phyloP scores from a whole-genome alignment of 306 rosid genomes.

The Gynostemma pentaphyllum region DNA sequence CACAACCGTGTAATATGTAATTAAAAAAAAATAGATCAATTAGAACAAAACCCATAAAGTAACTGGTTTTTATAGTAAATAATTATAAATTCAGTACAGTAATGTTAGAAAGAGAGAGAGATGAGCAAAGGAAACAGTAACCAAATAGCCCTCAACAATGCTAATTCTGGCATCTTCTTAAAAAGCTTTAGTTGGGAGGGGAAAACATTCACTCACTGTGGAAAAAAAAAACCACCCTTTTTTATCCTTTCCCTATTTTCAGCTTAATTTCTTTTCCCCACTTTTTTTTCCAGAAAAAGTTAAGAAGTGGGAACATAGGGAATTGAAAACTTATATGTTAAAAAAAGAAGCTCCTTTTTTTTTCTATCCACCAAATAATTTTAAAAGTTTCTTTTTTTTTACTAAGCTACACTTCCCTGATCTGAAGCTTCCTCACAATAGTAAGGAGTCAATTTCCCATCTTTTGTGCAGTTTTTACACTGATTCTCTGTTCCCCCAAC shows the following conservation, averaged over 20 bases:
- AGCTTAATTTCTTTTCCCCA: not conserved
- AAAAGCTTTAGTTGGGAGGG: too few species aligned
- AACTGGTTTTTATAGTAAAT: not conserved
- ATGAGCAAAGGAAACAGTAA: slow-evolving; percentile 8
- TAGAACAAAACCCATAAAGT: not conserved
- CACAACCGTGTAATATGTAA: too few species aligned
- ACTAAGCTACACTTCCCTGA: slow-evolving; percentile 23
- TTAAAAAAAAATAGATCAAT: too few species aligned
- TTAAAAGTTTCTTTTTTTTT: not conserved
- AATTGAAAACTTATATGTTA: not conserved
- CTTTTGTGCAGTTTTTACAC: slow-evolving; percentile 24
- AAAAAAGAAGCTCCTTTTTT: too few species aligned
- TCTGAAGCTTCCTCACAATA: slow-evolving; percentile 54
- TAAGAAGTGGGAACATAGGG: not conserved
- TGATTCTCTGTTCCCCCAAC: slow-evolving; percentile 32
- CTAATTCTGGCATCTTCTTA: slow-evolving; percentile 1
- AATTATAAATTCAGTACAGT: not conserved
- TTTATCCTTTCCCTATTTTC: not conserved
- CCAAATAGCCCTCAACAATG: not conserved
- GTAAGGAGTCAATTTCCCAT: slow-evolving; percentile 51
- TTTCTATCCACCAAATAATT: too few species aligned
- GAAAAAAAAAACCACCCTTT: too few species aligned
- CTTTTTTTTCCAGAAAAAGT: not conserved
- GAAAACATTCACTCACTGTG: too few species aligned
- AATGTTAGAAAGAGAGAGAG: not conserved